phyloP scores from a whole-genome alignment of 805 yeast species.

The Tetrapisispora namnaoensis region DNA sequence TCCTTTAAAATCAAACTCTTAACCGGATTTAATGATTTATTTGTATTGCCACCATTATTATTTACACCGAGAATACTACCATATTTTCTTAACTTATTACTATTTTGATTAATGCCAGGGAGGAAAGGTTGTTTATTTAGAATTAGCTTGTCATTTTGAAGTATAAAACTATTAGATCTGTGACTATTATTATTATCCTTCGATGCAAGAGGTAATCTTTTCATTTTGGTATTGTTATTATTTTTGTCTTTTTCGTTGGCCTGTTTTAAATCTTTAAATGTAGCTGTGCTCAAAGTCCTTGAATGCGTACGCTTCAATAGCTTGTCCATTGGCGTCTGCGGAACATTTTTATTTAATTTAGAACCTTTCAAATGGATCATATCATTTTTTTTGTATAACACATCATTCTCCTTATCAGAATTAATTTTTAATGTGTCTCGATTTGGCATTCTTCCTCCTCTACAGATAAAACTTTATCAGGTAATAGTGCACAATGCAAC shows the following conservation, averaged over 20 bases:
- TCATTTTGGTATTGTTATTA: neutral
- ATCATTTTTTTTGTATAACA: slow-evolving; percentile 1
- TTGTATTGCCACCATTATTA: slow-evolving; percentile 9
- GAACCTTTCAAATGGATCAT: neutral
- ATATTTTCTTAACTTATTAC: slow-evolving; percentile 22
- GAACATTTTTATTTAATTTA: slow-evolving; percentile 3
- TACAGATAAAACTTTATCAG: no score
- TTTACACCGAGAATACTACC: slow-evolving; percentile 19
- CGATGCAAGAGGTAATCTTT: slow-evolving; percentile 24
- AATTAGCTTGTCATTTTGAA: neutral
- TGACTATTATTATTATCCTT: slow-evolving; percentile 22
- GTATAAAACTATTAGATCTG: slow-evolving; percentile 9
- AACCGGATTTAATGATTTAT: slow-evolving; percentile 10
- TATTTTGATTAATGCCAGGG: neutral
- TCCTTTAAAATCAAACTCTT: slow-evolving; percentile 27
- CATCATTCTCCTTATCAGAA: slow-evolving; percentile 10
- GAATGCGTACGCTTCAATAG: slow-evolving; percentile 18
- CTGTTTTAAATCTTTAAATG: neutral
- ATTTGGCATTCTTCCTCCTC: neutral
- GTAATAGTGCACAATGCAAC: no score
- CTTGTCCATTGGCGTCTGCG: slow-evolving; percentile 19
- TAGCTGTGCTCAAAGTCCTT: slow-evolving; percentile 8
- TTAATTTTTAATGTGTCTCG: neutral
- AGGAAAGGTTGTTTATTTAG: neutral
- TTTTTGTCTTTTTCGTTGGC: slow-evolving; percentile 2